A percentile compares a stretch with the other conserved stretches of the same genome.
These are phyloP conservation scores for Amborella trichopoda DNA, from an alignment of 164 flowering plant genomes.

Conservation along the genomic window DNA sequence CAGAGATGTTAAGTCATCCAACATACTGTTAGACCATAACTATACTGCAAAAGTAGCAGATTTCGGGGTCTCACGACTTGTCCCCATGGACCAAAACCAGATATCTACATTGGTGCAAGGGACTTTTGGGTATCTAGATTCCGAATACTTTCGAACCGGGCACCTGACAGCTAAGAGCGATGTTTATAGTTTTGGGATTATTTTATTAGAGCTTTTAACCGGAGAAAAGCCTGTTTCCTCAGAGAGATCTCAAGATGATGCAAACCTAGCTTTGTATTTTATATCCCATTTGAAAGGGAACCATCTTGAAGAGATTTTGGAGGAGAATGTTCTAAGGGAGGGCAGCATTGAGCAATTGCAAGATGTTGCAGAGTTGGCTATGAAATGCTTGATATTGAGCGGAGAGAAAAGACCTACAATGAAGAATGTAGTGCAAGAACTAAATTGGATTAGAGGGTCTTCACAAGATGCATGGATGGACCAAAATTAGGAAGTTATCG, in stretches of 20 bases:
- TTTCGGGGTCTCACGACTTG: constrained; percentile 2
- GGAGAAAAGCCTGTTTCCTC: constrained; percentile 14
- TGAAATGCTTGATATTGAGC: constrained; percentile 4
- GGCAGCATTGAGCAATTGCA: constrained; percentile 1
- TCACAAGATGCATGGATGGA: neutral
- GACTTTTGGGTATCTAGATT: constrained; percentile 8
- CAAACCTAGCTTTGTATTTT: constrained; percentile 17
- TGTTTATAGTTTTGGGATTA: too few relatives aligned
- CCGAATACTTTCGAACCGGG: constrained; percentile 3
- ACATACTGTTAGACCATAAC: constrained; percentile 3
- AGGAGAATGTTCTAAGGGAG: constrained; percentile 6
- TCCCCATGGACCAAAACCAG: constrained; percentile 1
- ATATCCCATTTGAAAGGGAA: constrained; percentile 10
- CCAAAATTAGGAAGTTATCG: constrained; percentile 4
- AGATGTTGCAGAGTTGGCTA: constrained; percentile 7
- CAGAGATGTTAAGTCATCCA: constrained; percentile 4
- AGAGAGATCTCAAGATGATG: constrained; percentile 3
- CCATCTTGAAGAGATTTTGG: too few relatives aligned
- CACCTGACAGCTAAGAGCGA: constrained; percentile 10
- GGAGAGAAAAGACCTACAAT: too few relatives aligned
- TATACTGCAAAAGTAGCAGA: constrained; percentile 1
- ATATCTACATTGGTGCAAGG: constrained; percentile 3
- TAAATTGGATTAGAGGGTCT: constrained; percentile 2
- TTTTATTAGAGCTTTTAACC: constrained; percentile 23
- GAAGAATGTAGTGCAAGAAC: constrained; percentile 10